Evolutionary conservation across 129 eudicot genomes (phyloP), one percentile per base, ranked within the genome.

Genomic region (Helianthus tuberosus): DNA sequence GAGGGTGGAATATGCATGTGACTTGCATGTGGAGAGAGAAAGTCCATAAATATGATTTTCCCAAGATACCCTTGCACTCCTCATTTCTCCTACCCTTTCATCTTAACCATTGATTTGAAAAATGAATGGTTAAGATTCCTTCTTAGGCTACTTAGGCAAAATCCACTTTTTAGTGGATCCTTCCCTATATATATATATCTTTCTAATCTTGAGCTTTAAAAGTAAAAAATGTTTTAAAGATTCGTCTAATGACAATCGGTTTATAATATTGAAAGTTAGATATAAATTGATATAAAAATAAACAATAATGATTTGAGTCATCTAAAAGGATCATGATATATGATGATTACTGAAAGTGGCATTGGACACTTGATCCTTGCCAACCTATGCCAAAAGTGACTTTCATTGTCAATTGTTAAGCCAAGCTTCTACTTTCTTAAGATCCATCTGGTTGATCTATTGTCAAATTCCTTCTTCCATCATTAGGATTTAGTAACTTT

Each of bases 331-430:
- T 61, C 12, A 47, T 73, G 77, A 47, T 47, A 17, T 13, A 39
- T 55, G 13, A 73, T 73, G 69, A 73, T 73, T 73, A 73, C 77
- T 61, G 11, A 29, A 73, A 60, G 69, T 27, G 68, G 58, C 68
- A 39, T 59, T 73, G 53, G 47, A 23, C 38, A 52, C 14, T 49
- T 54, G 52, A 54, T 36, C 75, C 53, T 39, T 71, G 49, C 53
- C 27, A 15, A 66, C 69, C 77, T 2, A 73, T 73, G 69, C 77
- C 68, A 73, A 73, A 73, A 73, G 69, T 46, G 50, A 53, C 9
- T 13, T 65, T 20, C 54, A 72, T 55, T 55, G 29, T 55, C 20
- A 16, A 55, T 60, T n/a, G 49, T 66, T 29, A 73, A 73, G n/a
- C 32, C 69, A 60, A 60, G 35, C 61, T 16, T 73, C 72, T 46